These are phyloP conservation scores for Blastomyces parvus DNA, from an alignment of 2,329 filamentous ascomycete species.

Conservation along the genomic window DNA sequence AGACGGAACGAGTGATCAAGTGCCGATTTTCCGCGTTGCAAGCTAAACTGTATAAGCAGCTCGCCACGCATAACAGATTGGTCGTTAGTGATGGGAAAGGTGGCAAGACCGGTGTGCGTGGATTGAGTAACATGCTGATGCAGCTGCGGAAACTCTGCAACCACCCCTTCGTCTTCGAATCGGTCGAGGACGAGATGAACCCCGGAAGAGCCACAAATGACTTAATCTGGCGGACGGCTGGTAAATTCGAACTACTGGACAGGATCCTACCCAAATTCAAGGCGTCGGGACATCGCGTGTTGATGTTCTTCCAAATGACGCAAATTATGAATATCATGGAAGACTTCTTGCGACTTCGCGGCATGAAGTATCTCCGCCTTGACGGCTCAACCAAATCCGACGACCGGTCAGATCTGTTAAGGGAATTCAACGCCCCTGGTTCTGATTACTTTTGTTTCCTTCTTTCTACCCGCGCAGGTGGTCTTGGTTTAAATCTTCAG, in stretches of 20 bases:
- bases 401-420: constrained; percentile 83
- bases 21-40: constrained; percentile 96
- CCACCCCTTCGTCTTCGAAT: constrained; percentile 96
- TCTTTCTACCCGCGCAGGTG: constrained; percentile 96
- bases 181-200: constrained; percentile 98
- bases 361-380: constrained; percentile 77
- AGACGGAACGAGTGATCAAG: constrained; percentile 98
- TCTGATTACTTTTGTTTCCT: constrained; percentile 97
- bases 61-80: constrained; percentile 90
- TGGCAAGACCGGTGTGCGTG: constrained; percentile 85
- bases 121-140: constrained; percentile 99
- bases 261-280: constrained; percentile 88
- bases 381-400: constrained; percentile 97
- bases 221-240: constrained; percentile 84
- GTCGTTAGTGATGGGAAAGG: constrained; percentile 91
- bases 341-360: constrained; percentile 80
- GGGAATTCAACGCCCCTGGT: constrained; percentile 76
- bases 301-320: constrained; percentile 99
- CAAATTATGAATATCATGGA: constrained; percentile 99
- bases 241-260: constrained; percentile 95
- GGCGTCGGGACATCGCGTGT: constrained; percentile 78
- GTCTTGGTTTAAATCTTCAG: constrained; percentile 91
- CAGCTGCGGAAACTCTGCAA: constrained; percentile 97
- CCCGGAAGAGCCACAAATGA: constrained; percentile 82
- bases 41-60: constrained; percentile 90